These are phyloP conservation scores for Purshia tridentata DNA, from an alignment of 306 rosid species.

Conservation along the genomic window DNA sequence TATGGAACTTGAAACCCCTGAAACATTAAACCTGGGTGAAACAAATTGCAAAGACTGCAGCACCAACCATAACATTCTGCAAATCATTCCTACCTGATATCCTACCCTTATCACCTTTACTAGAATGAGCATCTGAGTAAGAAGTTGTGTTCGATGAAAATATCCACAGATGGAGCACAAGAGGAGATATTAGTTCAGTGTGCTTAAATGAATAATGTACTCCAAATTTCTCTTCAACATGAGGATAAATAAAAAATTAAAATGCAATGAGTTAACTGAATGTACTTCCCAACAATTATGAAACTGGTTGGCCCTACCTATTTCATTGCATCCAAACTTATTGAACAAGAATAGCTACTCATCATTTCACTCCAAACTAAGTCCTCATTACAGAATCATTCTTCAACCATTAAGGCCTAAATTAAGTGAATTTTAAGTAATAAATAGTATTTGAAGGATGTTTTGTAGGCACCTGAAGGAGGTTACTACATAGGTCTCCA, in stretches of 20 bases:
- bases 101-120: conserved; percentile 44
- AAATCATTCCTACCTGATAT: conserved; percentile 42
- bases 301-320: conserved; percentile 14
- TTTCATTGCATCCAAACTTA: conserved; percentile 7
- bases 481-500: conserved; percentile 20
- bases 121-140: conserved; percentile 53
- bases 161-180: conserved; percentile 24
- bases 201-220: conserved; percentile 2
- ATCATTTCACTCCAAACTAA: conserved; percentile 19
- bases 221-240: conserved; percentile 2
- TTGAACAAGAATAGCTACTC: not conserved
- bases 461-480: conserved; percentile 26
- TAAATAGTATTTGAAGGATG: not conserved
- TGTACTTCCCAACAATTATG: not conserved
- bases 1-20: conserved; percentile 54
- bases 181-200: conserved; percentile 13
- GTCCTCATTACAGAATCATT: conserved; percentile 13
- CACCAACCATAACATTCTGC: conserved; percentile 27
- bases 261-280: not conserved
- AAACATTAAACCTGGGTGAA: conserved; percentile 33
- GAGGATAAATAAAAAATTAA: not conserved
- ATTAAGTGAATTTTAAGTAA: not conserved
- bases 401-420: conserved; percentile 9
- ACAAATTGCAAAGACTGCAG: conserved; percentile 30
- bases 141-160: conserved; percentile 30